phyloP scores from a whole-genome alignment of 371 early-diverging fungal species.

The Mycotypha africana region DNA sequence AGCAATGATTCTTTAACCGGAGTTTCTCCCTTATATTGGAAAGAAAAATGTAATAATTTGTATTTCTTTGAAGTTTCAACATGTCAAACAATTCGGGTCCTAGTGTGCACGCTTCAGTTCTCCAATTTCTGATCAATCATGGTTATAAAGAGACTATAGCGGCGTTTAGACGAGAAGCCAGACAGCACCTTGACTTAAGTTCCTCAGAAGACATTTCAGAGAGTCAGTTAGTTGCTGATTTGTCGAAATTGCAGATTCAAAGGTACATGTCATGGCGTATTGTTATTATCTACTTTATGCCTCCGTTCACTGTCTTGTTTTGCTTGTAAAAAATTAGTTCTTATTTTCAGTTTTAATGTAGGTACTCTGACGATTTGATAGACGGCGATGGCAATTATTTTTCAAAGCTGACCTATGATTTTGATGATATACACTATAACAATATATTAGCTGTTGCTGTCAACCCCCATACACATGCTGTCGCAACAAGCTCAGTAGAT shows the following conservation, averaged over 20 bases:
- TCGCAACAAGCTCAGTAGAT: slow-evolving; percentile 62
- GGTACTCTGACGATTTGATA: slow-evolving; percentile 10
- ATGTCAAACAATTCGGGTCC: slow-evolving; percentile 3
- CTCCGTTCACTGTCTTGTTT: neutral
- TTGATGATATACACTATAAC: slow-evolving; percentile 35
- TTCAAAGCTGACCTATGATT: slow-evolving; percentile 11
- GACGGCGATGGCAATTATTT: slow-evolving; percentile 31
- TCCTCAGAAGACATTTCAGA: slow-evolving; percentile 1
- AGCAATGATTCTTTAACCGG: neutral
- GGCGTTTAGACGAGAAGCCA: slow-evolving; percentile 45
- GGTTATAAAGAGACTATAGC: slow-evolving; percentile 41
- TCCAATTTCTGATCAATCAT: slow-evolving; percentile 37
- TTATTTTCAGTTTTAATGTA: neutral
- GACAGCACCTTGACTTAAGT: slow-evolving; percentile 23
- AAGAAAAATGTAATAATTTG: neutral
- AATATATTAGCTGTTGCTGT: slow-evolving; percentile 51
- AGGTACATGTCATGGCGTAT: too few species aligned
- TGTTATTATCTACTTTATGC: too few species aligned
- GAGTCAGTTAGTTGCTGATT: slow-evolving; percentile 15
- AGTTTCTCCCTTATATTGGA: neutral
- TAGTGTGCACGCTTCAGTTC: slow-evolving; percentile 17
- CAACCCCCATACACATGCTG: slow-evolving; percentile 24
- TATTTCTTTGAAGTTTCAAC: too few species aligned
- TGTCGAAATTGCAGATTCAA: slow-evolving; percentile 31
- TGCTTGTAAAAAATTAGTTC: neutral